These are phyloP conservation scores for Populus alba DNA, from an alignment of 345 rosid genomes.

Conservation along the genomic window DNA sequence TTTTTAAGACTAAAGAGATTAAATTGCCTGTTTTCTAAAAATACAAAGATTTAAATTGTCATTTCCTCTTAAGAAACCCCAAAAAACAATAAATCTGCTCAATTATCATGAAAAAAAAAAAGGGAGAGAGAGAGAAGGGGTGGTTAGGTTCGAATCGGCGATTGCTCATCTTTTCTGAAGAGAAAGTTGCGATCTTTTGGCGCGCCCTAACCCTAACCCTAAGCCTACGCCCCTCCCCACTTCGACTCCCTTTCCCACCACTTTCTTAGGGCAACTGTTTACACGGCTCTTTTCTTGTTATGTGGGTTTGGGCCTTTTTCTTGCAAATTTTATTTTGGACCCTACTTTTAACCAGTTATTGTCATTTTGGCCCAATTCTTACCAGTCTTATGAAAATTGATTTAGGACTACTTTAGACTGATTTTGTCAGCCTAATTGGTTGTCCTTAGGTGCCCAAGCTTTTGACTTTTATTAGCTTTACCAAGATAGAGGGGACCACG, in stretches of 20 bases:
- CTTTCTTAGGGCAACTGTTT: not conserved
- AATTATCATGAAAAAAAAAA: not conserved
- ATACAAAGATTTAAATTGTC: not conserved
- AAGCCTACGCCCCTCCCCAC: not conserved
- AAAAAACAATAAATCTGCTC: too few species aligned
- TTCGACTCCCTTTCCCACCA: not conserved
- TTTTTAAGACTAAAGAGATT: too few species aligned
- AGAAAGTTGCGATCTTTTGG: conserved; percentile 33
- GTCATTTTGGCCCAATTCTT: not conserved
- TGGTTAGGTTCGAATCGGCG: conserved; percentile 29
- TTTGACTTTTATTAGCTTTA: not conserved
- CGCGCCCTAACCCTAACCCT: conserved; percentile 17
- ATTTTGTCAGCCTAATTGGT: not conserved
- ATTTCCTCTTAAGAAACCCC: too few species aligned
- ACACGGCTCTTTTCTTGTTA: not conserved
- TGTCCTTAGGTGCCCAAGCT: not conserved
- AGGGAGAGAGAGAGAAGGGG: not conserved
- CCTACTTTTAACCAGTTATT: not conserved
- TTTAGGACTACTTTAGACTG: not conserved
- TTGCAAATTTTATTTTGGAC: not conserved
- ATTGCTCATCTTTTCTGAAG: conserved; percentile 27
- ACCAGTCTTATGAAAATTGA: not conserved
- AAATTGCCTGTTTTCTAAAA: too few species aligned
- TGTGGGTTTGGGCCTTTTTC: not conserved
- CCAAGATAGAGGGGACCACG: not conserved